Evolutionary conservation across 768 basidiomycete genomes (phyloP), one percentile per base, ranked within the genome.

Genomic region (Kwoniella shandongensis): DNA sequence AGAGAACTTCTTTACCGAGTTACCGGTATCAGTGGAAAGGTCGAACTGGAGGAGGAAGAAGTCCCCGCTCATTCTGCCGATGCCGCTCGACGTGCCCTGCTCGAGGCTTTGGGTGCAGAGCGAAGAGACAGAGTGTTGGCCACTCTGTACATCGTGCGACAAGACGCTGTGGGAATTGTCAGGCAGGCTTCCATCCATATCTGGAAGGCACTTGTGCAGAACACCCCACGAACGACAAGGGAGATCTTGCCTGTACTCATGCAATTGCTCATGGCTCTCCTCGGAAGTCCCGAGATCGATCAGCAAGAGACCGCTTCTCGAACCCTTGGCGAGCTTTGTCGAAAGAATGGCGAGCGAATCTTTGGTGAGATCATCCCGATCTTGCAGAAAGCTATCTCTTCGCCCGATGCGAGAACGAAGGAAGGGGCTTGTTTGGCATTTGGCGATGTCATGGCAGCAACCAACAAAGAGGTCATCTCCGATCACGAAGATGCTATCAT

Each of bases 131-230:
- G 91, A 25, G 89, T 98, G 35, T 79, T 99, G 44, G 87, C 91
- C 6, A 88, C 88, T 1, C 78, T 99, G 51, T 99, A 93, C 76
- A 81, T 98, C 63, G 89, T 92, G 51, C 86, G 93, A 44, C 94
- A 98, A 75, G 96, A 98, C 76, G 82, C 88, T 12, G 89, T 96
- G 63, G 85, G 84, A 39, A 83, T 86, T 42, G 93, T 98, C 35
- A 85, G 94, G 38, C 89, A 91, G 73, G 85, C 91, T 2, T 89
- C 93, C 0, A 84, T 94, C 42, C 91, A 91, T 55, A 96, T 98
- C 62, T 99, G 96, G 96, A 98, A 98, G 78, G 94, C 91, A 3
- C 81, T 98, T 61, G 93, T 99, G 10, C 84, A 91, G 74, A 98
- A 61, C 54, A 62, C 50, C 8, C 66, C 32, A 61, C 88, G 89